phyloP scores from a whole-genome alignment of 768 basidiomycete species.

The Tylopilus plumbeoviolaceoides region DNA sequence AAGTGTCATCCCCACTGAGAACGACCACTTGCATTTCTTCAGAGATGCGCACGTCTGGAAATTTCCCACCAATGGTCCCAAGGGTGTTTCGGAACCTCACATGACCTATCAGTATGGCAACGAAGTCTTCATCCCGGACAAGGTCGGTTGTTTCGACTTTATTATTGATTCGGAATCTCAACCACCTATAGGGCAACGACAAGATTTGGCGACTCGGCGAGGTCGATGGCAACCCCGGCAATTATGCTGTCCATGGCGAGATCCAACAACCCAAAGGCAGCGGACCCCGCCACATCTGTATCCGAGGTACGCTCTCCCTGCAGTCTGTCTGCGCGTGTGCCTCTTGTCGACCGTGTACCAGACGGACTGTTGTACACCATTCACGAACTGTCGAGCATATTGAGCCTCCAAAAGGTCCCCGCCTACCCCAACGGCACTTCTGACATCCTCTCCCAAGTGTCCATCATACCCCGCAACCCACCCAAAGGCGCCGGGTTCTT shows the following conservation, averaged over 20 bases:
- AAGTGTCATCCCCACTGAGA: constrained; percentile 45
- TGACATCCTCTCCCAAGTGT: constrained; percentile 46
- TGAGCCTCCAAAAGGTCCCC: constrained; percentile 53
- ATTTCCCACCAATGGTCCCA: constrained; percentile 40
- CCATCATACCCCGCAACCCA: constrained; percentile 43
- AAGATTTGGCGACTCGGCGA: constrained; percentile 63
- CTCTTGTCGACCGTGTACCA: constrained; percentile 18
- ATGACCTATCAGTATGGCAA: constrained; percentile 53
- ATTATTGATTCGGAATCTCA: background rate
- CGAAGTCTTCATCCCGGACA: constrained; percentile 63
- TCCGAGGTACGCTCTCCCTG: constrained; percentile 27
- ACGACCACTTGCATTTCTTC: constrained; percentile 34
- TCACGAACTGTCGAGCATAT: constrained; percentile 53
- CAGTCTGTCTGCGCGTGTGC: background rate
- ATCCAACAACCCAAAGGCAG: constrained; percentile 61
- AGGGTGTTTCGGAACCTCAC: constrained; percentile 55
- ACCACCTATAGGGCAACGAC: constrained; percentile 50
- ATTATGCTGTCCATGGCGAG: constrained; percentile 53
- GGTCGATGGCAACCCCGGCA: constrained; percentile 35
- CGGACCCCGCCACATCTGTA: constrained; percentile 54
- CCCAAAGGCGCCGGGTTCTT: constrained; percentile 39
- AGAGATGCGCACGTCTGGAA: constrained; percentile 39
- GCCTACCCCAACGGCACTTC: constrained; percentile 46
- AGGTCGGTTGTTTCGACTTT: constrained; percentile 37
- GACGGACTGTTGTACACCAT: constrained; percentile 49